A percentile compares a stretch with the other conserved stretches of the same genome.
Conservation (phyloP, 192 early-diverging fungal genomes). For the Podila clonocystis region DNA sequence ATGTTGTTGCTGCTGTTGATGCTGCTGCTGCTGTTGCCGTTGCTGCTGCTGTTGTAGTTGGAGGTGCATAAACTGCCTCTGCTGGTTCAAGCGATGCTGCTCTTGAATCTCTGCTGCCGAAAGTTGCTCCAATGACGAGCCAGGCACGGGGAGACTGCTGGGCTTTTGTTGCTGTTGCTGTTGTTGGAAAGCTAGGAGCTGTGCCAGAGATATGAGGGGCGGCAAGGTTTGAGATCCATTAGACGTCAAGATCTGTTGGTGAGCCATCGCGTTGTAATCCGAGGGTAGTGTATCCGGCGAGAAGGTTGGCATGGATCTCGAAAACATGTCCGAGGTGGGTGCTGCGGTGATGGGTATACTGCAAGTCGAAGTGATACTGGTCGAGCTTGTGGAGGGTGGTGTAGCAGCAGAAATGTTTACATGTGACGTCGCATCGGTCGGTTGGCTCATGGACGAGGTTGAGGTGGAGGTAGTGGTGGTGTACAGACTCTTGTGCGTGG, state of each 20-base stretch:
- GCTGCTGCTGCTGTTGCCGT: not conserved
- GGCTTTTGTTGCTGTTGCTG: slow-evolving; percentile 1
- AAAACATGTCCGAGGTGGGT: slow-evolving; percentile 3
- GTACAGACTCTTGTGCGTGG: too few relatives aligned
- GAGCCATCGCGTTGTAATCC: slow-evolving; percentile 36
- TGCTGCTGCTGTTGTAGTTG: slow-evolving; percentile 2
- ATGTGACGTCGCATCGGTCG: not conserved
- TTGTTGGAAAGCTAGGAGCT: slow-evolving; percentile 31
- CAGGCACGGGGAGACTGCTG: not conserved
- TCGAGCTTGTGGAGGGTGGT: not conserved
- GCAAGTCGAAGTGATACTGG: not conserved
- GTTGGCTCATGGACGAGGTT: too few relatives aligned
- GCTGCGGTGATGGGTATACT: slow-evolving; percentile 1
- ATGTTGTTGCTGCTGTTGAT: slow-evolving; percentile 1
- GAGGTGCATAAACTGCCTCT: slow-evolving; percentile 32
- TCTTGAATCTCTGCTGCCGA: slow-evolving; percentile 42
- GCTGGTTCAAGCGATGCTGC: slow-evolving; percentile 41
- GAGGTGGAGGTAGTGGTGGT: too few relatives aligned
- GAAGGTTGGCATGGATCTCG: slow-evolving; percentile 25
- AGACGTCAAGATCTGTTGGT: slow-evolving; percentile 16
- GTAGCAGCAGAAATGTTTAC: not conserved
- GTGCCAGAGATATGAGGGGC: slow-evolving; percentile 30
- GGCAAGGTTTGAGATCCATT: slow-evolving; percentile 14
- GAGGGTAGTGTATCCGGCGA: slow-evolving; percentile 29
- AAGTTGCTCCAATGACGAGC: not conserved